Conservation (phyloP, 1,284 basidiomycete genomes). For the Megacollybia platyphylla region DNA sequence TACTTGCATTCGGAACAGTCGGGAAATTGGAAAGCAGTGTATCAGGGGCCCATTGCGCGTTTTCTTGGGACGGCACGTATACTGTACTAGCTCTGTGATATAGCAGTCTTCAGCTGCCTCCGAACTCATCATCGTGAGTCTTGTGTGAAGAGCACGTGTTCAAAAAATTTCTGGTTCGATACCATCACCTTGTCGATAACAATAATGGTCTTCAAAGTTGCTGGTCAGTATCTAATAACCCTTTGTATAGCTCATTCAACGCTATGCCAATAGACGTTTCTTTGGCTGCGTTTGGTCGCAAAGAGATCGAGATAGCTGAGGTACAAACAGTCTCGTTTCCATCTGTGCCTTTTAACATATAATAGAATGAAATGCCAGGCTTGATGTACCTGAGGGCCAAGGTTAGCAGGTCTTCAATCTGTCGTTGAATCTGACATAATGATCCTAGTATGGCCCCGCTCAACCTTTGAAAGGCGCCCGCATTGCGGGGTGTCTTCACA, state of each 20-base stretch:
- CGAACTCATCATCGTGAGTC: conserved; percentile 3
- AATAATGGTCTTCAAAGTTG: conserved; percentile 76
- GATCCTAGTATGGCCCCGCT: conserved; percentile 55
- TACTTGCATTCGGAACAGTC: conserved; percentile 60
- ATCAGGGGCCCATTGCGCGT: conserved; percentile 20
- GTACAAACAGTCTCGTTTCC: conserved; percentile 22
- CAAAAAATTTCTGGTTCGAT: conserved; percentile 22
- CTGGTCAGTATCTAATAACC: conserved; percentile 34
- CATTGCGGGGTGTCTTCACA: conserved; percentile 96
- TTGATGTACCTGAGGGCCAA: conserved; percentile 86
- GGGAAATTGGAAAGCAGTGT: conserved; percentile 57
- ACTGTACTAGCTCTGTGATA: conserved; percentile 62
- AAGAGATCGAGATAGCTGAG: conserved; percentile 98
- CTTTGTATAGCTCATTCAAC: not conserved
- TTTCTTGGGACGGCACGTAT: conserved; percentile 36
- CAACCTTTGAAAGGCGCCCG: conserved; percentile 93
- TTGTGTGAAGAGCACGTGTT: conserved; percentile 13
- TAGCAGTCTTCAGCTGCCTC: conserved; percentile 25
- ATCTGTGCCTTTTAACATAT: not conserved
- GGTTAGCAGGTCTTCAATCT: conserved; percentile 24
- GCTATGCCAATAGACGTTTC: conserved; percentile 60
- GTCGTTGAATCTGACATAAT: conserved; percentile 11
- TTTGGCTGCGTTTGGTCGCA: conserved; percentile 93
- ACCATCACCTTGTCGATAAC: conserved; percentile 13
- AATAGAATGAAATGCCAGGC: conserved; percentile 83